phyloP scores from a whole-genome alignment of 305 asterid genomes.

The Withania somnifera region DNA sequence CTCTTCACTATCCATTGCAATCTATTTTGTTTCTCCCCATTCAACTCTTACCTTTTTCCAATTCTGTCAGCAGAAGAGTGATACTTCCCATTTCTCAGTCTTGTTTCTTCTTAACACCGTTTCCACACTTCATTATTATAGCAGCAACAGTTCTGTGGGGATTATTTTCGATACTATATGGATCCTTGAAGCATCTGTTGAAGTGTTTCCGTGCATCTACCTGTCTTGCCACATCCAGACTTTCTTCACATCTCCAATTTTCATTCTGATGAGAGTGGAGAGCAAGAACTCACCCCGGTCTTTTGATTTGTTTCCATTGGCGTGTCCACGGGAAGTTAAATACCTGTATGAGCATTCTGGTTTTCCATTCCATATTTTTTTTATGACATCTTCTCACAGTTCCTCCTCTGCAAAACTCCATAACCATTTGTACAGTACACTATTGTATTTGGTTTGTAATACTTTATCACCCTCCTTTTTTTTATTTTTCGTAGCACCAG shows the following conservation, averaged over 20 bases:
- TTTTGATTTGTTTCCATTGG: neutral
- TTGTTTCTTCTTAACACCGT: neutral
- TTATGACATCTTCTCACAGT: neutral
- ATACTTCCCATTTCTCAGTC: neutral
- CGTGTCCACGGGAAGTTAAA: neutral
- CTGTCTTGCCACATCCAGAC: neutral
- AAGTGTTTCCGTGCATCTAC: neutral
- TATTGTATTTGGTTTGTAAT: neutral
- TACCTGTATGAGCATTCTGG: neutral
- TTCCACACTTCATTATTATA: neutral
- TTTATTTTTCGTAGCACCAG: neutral
- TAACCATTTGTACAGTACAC: neutral
- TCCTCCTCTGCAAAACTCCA: neutral
- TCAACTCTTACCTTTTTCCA: neutral
- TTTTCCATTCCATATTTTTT: neutral
- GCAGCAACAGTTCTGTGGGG: neutral
- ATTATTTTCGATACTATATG: neutral
- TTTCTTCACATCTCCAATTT: neutral
- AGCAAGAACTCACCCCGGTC: neutral
- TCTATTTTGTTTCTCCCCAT: neutral
- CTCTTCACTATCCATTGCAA: neutral
- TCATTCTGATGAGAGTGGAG: neutral
- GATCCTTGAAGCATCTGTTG: neutral
- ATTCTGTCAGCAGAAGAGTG: neutral
- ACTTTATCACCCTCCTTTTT: neutral